Evolutionary conservation across 208 protist species (phyloP), one percentile per base, ranked within the genome.

Genomic region (Trypanosomatidae sp.): DNA sequence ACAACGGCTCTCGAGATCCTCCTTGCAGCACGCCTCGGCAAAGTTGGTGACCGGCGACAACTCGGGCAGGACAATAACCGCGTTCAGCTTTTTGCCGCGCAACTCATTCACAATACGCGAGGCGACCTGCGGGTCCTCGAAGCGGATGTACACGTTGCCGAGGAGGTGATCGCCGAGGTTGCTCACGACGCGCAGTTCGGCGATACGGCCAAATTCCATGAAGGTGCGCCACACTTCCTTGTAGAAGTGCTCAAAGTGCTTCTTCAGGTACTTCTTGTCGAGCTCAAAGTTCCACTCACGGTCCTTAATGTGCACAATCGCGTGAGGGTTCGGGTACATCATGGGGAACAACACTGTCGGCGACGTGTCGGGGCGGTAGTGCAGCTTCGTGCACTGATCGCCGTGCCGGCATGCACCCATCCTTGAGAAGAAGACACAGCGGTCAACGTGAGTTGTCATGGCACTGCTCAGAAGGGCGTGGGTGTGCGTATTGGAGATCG

Each of bases 341-440:
- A 99, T 94, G 2, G 96, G 91, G 50, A 99, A 89, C 22, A 99
- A 81, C 36, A 99, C 88, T 25, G 97, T 99, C 49, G 97, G 97
- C 9, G 90, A 98, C n/a, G 87, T 83, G 30, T 88, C 88, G 2
- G 98, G 98, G 47, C 88, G 89, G 47, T 97, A 88, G 85, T 99
- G 98, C 50, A 97, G 52, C 70, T 98, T 97, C 4, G 91, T 98
- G 88, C 98, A 99, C 50, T 87, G 76, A 56, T 99, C 98, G 19
- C 98, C 98, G 81, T 99, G 98, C 10, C 98, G 92, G 89, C 98
- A 99, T n/a, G 98, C 98, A 36, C 98, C 98, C 76, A 99, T 99
- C 84, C 99, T 99, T 67, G 87, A 97, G 84, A 99, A 99, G 87
- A 99, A 99, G 44, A 91, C 66, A 67, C 95, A 98, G 46, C 89